Evolutionary conservation across 1,284 basidiomycete species (phyloP), one percentile per base, ranked within the genome.

Genomic region (Cryptococcus deneoformans): DNA sequence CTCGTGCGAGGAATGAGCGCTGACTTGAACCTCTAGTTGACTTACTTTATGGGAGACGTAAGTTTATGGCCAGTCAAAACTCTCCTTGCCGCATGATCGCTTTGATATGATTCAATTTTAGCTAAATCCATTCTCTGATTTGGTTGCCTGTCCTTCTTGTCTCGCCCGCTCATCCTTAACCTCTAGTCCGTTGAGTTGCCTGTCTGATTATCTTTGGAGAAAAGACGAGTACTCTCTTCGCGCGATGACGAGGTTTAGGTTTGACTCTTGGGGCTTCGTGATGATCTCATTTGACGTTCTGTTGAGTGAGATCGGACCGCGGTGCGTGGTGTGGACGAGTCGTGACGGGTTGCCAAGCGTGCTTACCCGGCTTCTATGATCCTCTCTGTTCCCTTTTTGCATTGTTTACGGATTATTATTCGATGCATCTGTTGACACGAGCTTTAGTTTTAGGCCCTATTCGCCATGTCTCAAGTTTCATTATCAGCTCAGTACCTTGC

Each of bases 91-190:
- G 51, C 44, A 47, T 48, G 40, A 37, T 29, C 40, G 37, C 34
- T 16, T 63, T 59, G 64, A 72, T 55, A 75, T 68, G 75, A 76
- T 76, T 76, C 66, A 76, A 74, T 66, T 70, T 76, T 67, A 76
- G 75, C 75, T 76, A 67, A 76, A 76, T 76, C 75, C 75, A 76
- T 76, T 76, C 75, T 76, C 75, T 76, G 69, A 76, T 53, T 62
- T 55, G 62, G 62, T 57, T 52, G 57, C 56, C 47, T 51, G 58
- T 53, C 60, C 64, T 51, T 62, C 56, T 50, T 43, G 39, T 50
- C 49, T 57, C 47, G 50, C 62, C 58, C 59, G 54, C 66, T 62
- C 57, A 53, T 65, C 62, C 54, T 59, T 58, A 53, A 57, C 40
- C 62, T 58, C 63, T 56, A 65, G 61, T 58, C 58, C 61, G 58